These are phyloP conservation scores for Aaosphaeria arxii DNA, from an alignment of 2,329 filamentous ascomycete species.

Conservation along the genomic window DNA sequence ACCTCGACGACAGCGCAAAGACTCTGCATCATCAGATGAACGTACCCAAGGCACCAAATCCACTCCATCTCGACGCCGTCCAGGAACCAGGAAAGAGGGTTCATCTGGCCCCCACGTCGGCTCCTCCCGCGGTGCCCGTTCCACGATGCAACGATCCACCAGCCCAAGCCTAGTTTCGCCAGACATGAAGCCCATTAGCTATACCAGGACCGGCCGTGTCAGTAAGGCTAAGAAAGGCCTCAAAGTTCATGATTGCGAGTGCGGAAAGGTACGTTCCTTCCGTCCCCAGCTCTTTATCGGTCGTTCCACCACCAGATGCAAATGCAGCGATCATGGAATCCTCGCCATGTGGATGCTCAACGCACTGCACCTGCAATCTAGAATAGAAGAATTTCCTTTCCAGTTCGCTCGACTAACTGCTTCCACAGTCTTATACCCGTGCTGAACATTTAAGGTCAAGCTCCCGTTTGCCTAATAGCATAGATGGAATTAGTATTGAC, in stretches of 20 bases:
- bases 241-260: slow-evolving; percentile 47
- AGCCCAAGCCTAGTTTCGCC: slow-evolving; percentile 30
- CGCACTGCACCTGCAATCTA: too few relatives aligned
- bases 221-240: slow-evolving; percentile 48
- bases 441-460: slow-evolving; percentile 46
- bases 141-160: slow-evolving; percentile 31
- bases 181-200: slow-evolving; percentile 31
- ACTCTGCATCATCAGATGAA: slow-evolving; percentile 27
- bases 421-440: slow-evolving; percentile 43
- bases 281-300: not conserved
- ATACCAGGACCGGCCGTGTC: slow-evolving; percentile 46
- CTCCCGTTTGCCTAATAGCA: too few relatives aligned
- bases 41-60: slow-evolving; percentile 17
- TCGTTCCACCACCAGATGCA: not conserved
- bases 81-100: slow-evolving; percentile 18
- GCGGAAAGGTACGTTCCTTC: slow-evolving; percentile 42
- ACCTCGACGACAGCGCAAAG: slow-evolving; percentile 13
- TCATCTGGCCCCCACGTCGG: slow-evolving; percentile 21
- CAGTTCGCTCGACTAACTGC: slow-evolving; percentile 14
- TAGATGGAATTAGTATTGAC: slow-evolving; percentile 4
- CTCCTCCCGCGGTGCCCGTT: slow-evolving; percentile 25
- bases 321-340: not conserved
- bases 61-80: slow-evolving; percentile 24
- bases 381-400: not conserved
- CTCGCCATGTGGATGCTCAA: not conserved